phyloP scores from a whole-genome alignment of 768 basidiomycete genomes.

The Podaxis carcinomalis region DNA sequence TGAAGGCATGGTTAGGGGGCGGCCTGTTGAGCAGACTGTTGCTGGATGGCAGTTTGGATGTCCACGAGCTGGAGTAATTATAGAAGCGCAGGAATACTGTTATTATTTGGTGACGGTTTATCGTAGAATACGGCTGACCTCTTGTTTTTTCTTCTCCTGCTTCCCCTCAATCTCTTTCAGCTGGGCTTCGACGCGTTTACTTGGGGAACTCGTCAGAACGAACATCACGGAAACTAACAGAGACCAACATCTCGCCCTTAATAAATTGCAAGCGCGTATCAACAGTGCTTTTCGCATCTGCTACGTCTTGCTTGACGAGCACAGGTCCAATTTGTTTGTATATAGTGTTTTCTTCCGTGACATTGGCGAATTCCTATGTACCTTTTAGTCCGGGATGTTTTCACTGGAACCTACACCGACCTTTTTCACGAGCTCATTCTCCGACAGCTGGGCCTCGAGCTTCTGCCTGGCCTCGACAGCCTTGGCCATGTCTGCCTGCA shows the following conservation, averaged over 20 bases:
- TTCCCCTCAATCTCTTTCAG: constrained; percentile 75
- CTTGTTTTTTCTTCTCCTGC: constrained; percentile 76
- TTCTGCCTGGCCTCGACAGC: constrained; percentile 79
- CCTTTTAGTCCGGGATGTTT: constrained; percentile 2
- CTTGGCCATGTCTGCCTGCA: constrained; percentile 69
- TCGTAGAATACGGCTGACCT: constrained; percentile 44
- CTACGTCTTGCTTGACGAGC: constrained; percentile 83
- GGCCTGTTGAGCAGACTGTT: constrained; percentile 27
- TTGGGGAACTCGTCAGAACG: constrained; percentile 17
- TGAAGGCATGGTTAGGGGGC: not conserved
- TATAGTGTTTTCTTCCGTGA: constrained; percentile 74
- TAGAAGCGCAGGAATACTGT: not conserved
- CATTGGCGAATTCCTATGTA: constrained; percentile 71
- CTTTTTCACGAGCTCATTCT: constrained; percentile 92
- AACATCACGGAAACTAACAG: not conserved
- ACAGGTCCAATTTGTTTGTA: constrained; percentile 93
- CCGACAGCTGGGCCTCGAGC: constrained; percentile 86
- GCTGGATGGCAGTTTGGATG: constrained; percentile 56
- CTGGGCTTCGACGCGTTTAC: constrained; percentile 75
- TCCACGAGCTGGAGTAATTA: constrained; percentile 50
- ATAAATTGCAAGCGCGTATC: constrained; percentile 91
- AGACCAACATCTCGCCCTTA: constrained; percentile 73
- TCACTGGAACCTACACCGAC: constrained; percentile 30
- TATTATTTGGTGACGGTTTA: not conserved
- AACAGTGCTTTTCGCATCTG: constrained; percentile 83